A percentile compares a stretch with the other conserved stretches of the same genome.
Conservation (phyloP, 805 yeast species). For the Candida taoyuanica region DNA sequence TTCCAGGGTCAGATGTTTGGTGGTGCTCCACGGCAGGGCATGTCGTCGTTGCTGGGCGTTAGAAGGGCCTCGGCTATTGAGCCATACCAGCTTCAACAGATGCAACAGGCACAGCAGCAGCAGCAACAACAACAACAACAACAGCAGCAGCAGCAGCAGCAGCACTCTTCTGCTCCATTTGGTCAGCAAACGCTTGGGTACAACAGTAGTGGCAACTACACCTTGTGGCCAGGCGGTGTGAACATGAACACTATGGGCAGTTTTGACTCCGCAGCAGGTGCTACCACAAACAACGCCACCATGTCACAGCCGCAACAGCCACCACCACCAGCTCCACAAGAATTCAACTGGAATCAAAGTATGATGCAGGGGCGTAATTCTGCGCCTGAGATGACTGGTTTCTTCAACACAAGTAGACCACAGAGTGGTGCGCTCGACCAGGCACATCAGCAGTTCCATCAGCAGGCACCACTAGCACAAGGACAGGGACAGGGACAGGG, state of each 20-base stretch:
- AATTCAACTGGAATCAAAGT: no score
- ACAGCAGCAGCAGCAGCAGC: constrained; percentile 4
- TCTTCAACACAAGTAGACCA: constrained; percentile 5
- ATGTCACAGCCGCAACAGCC: no score
- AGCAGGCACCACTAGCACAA: no score
- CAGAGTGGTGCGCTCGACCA: background rate
- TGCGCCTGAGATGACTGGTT: constrained; percentile 7
- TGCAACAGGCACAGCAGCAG: constrained; percentile 6
- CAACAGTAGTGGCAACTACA: constrained; percentile 10
- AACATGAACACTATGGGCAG: background rate
- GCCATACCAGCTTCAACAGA: constrained; percentile 8
- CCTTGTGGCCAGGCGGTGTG: constrained; percentile 5
- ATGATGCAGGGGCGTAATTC: constrained; percentile 4
- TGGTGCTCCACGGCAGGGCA: background rate
- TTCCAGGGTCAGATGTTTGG: background rate
- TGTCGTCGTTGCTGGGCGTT: constrained; percentile 5
- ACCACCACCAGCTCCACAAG: no score
- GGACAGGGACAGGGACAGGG: background rate
- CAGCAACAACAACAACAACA: constrained; percentile 2
- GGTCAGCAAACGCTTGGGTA: no score
- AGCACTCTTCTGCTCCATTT: no score
- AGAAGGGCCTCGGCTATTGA: constrained; percentile 19
- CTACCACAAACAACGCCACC: no score
- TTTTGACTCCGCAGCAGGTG: no score
- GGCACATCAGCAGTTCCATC: constrained; percentile 2